phyloP scores from a whole-genome alignment of 257 asterid species.

The Leptodermis oblonga region DNA sequence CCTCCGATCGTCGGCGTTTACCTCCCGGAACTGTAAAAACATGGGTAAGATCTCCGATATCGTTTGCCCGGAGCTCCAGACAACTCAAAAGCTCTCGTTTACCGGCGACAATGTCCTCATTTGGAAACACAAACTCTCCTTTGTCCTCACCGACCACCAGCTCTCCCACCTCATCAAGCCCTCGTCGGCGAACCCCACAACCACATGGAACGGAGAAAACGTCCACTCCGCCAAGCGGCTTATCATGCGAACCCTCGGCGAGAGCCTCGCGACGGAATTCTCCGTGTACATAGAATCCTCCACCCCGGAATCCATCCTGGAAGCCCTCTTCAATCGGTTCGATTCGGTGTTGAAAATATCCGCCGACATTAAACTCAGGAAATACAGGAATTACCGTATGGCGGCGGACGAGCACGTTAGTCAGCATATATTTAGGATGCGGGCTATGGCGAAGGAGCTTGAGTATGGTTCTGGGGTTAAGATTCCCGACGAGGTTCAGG shows the following conservation, averaged over 20 bases:
- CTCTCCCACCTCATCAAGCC: slow-evolving; percentile 10
- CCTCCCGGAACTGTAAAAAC: neutral
- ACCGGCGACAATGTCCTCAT: slow-evolving; percentile 4
- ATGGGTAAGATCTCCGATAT: slow-evolving; percentile 10
- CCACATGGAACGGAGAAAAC: neutral
- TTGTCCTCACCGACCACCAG: slow-evolving; percentile 10
- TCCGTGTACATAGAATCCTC: no score
- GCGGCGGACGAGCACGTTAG: neutral
- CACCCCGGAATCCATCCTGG: neutral
- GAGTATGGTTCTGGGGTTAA: slow-evolving; percentile 7
- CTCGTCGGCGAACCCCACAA: neutral
- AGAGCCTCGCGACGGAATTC: neutral
- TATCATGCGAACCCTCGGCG: neutral
- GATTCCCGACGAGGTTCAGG: slow-evolving; percentile 19
- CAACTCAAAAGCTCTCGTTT: slow-evolving; percentile 14
- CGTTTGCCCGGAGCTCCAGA: slow-evolving; percentile 15
- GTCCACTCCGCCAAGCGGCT: neutral
- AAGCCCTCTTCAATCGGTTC: neutral
- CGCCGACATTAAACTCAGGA: neutral
- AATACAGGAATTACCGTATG: slow-evolving; percentile 5
- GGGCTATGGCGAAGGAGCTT: slow-evolving; percentile 20
- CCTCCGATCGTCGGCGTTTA: neutral
- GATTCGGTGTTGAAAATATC: no score
- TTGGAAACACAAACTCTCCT: slow-evolving; percentile 7
- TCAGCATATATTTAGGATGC: slow-evolving; percentile 19